phyloP scores from a whole-genome alignment of 257 asterid genomes.

The Solanum chmielewskii region DNA sequence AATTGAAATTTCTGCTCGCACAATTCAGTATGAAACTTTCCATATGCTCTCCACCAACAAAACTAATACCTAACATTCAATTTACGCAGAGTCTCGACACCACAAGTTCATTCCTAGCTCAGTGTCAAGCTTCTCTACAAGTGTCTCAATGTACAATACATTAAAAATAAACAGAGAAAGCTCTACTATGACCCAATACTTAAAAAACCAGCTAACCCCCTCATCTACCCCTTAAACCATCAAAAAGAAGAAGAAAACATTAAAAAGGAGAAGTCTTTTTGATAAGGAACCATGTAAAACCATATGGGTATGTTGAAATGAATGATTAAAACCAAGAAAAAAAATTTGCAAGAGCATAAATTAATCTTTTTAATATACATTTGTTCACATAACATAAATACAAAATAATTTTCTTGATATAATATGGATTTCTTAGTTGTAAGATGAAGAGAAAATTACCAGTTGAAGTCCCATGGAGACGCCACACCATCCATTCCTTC shows the following conservation, averaged over 20 bases:
- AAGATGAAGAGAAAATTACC: slow-evolving; percentile 19
- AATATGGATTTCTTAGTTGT: neutral
- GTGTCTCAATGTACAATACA: neutral
- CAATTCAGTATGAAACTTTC: neutral
- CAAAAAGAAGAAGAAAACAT: too few relatives aligned
- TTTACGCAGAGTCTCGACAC: neutral
- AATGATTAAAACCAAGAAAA: neutral
- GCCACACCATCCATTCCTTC: neutral
- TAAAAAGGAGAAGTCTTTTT: neutral
- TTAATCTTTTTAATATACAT: neutral
- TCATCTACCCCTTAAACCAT: too few relatives aligned
- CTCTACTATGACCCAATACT: neutral
- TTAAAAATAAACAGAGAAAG: neutral
- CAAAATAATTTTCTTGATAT: neutral
- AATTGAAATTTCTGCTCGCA: neutral
- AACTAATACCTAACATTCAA: neutral
- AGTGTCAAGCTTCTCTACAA: neutral
- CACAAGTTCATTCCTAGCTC: neutral
- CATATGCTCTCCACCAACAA: neutral
- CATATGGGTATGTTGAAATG: neutral
- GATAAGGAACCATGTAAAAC: neutral
- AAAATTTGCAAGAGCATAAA: neutral
- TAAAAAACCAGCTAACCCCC: neutral
- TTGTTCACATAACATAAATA: neutral
- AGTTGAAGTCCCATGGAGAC: slow-evolving; percentile 47